Conservation (phyloP, 768 basidiomycete species). For the Gautieria morchelliformis region DNA sequence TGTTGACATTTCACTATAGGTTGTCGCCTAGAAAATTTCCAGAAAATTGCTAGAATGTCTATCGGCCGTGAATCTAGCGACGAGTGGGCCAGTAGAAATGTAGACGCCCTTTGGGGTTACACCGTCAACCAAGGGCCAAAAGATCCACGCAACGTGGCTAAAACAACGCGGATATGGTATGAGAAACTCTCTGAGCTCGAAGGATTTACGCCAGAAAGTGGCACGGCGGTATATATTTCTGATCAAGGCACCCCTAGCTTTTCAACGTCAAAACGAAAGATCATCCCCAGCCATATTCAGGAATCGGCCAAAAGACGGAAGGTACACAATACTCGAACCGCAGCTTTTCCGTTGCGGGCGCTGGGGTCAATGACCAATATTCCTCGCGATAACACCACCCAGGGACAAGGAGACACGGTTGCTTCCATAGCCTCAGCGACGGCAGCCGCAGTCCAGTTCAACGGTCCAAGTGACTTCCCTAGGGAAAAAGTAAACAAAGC, state of each 20-base stretch:
- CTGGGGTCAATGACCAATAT: slow-evolving; percentile 18
- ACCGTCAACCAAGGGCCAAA: slow-evolving; percentile 29
- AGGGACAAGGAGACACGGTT: background rate
- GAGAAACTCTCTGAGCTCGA: background rate
- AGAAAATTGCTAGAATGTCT: slow-evolving; percentile 43
- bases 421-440: background rate
- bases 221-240: background rate
- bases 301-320: background rate
- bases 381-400: background rate
- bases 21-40: slow-evolving; percentile 37
- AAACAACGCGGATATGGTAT: background rate
- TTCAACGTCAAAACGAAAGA: background rate
- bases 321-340: background rate
- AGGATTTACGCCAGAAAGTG: background rate
- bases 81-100: slow-evolving; percentile 28
- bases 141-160: slow-evolving; percentile 28
- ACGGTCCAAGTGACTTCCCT: too few relatives aligned
- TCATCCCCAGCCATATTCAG: background rate
- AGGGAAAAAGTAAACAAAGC: too few relatives aligned
- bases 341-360: background rate
- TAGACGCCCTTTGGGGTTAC: slow-evolving; percentile 28
- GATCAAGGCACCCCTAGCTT: background rate
- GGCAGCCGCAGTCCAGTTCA: too few relatives aligned
- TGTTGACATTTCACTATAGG: slow-evolving; percentile 15
- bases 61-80: slow-evolving; percentile 53